phyloP scores from a whole-genome alignment of 805 yeast species.

The Candida sithepensis region DNA sequence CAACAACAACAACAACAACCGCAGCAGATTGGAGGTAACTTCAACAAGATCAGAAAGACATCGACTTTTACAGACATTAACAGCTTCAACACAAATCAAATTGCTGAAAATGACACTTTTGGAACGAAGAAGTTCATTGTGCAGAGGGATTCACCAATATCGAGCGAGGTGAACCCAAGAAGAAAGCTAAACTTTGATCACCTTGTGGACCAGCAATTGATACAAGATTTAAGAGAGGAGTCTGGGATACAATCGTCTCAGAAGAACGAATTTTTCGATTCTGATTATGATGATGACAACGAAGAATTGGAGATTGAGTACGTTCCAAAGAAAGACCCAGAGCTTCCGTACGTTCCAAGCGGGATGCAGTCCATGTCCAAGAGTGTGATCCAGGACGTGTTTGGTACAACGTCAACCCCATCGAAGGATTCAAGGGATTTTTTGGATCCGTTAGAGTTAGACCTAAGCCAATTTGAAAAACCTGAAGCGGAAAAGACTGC shows the following conservation, averaged over 20 bases:
- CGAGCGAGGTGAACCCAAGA: slow-evolving; percentile 13
- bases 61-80: slow-evolving; percentile 8
- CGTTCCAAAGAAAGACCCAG: slow-evolving; percentile 38
- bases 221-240: slow-evolving; percentile 9
- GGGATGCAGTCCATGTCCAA: slow-evolving; percentile 39
- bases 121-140: slow-evolving; percentile 30
- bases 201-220: neutral
- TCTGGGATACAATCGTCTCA: slow-evolving; percentile 2
- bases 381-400: slow-evolving; percentile 26
- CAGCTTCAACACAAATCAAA: neutral
- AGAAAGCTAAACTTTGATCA: slow-evolving; percentile 14
- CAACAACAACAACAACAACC: slow-evolving; percentile 1
- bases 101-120: slow-evolving; percentile 10
- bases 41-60: slow-evolving; percentile 22
- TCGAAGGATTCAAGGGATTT: slow-evolving; percentile 7
- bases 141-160: slow-evolving; percentile 28
- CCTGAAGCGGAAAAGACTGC: no score
- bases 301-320: slow-evolving; percentile 52
- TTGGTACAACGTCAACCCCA: slow-evolving; percentile 10
- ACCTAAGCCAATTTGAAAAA: slow-evolving; percentile 15
- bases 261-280: slow-evolving; percentile 1
- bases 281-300: slow-evolving; percentile 19
- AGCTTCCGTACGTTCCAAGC: slow-evolving; percentile 41
- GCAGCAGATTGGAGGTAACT: slow-evolving; percentile 8
- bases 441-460: slow-evolving; percentile 25